Percentiles rank a stretch among this genome's conserved stretches.
Conservation (phyloP, 352 stramenopile genomes). For the Phytophthora ramorum region DNA sequence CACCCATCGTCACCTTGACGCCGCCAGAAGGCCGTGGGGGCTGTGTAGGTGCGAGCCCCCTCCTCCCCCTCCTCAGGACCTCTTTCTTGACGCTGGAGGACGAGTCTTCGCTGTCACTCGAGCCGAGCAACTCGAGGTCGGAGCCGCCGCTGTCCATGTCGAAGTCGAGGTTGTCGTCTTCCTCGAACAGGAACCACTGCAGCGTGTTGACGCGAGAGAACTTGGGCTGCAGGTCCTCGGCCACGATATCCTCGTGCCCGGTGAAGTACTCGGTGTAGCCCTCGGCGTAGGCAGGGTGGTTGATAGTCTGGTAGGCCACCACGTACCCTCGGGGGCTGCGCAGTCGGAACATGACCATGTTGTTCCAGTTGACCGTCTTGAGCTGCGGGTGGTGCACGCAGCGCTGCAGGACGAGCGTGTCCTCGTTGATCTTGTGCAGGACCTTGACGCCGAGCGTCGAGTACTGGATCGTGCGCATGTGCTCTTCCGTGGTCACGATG, state of each 20-base stretch:
- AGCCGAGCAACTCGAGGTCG: conserved; percentile 46
- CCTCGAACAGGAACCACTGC: conserved; percentile 53
- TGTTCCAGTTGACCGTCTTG: conserved; percentile 54
- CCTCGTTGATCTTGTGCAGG: conserved; percentile 58
- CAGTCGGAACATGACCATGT: conserved; percentile 62
- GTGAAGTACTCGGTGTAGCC: conserved; percentile 47
- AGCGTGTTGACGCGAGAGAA: conserved; percentile 55
- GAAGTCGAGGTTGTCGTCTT: conserved; percentile 39
- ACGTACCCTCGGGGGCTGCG: conserved; percentile 49
- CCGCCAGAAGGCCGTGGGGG: conserved; percentile 8
- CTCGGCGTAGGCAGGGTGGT: conserved; percentile 45
- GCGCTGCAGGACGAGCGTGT: conserved; percentile 51
- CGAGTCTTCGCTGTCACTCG: conserved; percentile 36
- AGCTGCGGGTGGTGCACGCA: conserved; percentile 59
- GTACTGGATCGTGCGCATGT: conserved; percentile 63
- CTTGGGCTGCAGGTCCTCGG: conserved; percentile 36
- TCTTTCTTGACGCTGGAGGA: conserved; percentile 24
- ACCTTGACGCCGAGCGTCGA: conserved; percentile 56
- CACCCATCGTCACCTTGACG: conserved; percentile 54
- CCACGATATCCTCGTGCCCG: conserved; percentile 37
- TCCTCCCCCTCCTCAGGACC: conserved; percentile 10
- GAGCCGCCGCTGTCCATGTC: conserved; percentile 49
- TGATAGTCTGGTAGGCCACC: conserved; percentile 54
- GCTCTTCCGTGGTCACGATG: conserved; percentile 56
- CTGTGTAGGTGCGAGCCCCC: conserved; percentile 7